Evolutionary conservation across 352 stramenopile species (phyloP).

Genomic region (Phytopythium cucurbitacearum): DNA sequence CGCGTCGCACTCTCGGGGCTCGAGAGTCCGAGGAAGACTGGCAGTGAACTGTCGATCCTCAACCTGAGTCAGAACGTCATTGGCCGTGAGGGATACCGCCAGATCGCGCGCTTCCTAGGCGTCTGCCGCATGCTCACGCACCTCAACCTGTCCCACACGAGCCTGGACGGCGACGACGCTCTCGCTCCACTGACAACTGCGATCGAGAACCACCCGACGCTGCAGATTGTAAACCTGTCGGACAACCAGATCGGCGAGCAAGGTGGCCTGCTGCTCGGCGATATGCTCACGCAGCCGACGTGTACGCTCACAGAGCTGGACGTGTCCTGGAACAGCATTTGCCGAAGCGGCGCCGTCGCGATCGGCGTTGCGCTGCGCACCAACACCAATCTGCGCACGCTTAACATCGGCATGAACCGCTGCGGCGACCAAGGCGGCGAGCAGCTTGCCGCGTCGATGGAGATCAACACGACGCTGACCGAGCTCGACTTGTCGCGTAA

Average conservation of each 20-base stretch:
- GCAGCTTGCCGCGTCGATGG: constrained; percentile 47
- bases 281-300: constrained; percentile 49
- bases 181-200: constrained; percentile 43
- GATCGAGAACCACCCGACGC: constrained; percentile 44
- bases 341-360: constrained; percentile 37
- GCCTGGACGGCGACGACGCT: constrained; percentile 28
- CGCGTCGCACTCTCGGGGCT: constrained; percentile 4
- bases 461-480: constrained; percentile 36
- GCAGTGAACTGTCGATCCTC: constrained; percentile 43
- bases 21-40: constrained; percentile 5
- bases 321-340: constrained; percentile 73
- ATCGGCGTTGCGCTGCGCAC: constrained; percentile 51
- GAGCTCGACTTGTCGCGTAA: constrained; percentile 62
- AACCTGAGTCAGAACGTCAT: constrained; percentile 75
- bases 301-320: constrained; percentile 50
- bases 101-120: constrained; percentile 54
- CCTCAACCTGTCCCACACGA: constrained; percentile 59
- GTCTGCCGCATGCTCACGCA: constrained; percentile 37
- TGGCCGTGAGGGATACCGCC: constrained; percentile 38
- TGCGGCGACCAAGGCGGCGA: constrained; percentile 61
- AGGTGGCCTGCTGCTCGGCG: constrained; percentile 45
- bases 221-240: constrained; percentile 55
- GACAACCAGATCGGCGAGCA: constrained; percentile 61
- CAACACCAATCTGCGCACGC: constrained; percentile 34
- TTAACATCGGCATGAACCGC: constrained; percentile 70